A percentile compares a stretch with the other conserved stretches of the same genome.
phyloP scores from a whole-genome alignment of 2,329 filamentous ascomycete species.

The Apiospora sp. region DNA sequence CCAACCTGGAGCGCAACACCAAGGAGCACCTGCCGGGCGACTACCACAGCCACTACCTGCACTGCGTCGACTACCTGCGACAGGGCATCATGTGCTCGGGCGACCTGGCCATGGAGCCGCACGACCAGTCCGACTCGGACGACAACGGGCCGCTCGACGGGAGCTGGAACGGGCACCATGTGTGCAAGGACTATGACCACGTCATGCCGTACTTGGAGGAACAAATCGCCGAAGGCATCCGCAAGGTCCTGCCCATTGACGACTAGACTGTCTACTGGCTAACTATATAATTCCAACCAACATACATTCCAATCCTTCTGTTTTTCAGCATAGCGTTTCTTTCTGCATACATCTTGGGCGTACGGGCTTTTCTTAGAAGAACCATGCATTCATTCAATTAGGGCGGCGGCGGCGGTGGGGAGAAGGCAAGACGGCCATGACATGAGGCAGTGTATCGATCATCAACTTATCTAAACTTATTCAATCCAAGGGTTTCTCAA shows the following conservation, averaged over 20 bases:
- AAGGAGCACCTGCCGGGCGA: constrained; percentile 36
- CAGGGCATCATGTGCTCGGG: constrained; percentile 38
- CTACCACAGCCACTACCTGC: constrained; percentile 36
- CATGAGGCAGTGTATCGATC: background rate
- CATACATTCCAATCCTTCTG: too few species aligned
- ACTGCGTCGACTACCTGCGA: constrained; percentile 39
- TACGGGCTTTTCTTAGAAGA: background rate
- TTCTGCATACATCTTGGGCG: constrained; percentile 16
- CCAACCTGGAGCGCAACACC: constrained; percentile 34
- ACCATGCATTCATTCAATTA: background rate
- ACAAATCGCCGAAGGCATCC: constrained; percentile 30
- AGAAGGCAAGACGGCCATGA: background rate
- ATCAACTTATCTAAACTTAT: background rate
- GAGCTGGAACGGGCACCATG: constrained; percentile 36
- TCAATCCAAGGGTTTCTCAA: background rate
- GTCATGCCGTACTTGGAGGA: constrained; percentile 34
- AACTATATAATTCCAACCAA: too few species aligned
- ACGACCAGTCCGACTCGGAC: constrained; percentile 33
- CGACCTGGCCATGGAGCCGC: constrained; percentile 38
- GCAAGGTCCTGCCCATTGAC: constrained; percentile 32
- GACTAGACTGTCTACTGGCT: constrained; percentile 23
- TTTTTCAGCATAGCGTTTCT: constrained; percentile 13
- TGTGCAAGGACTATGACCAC: constrained; percentile 37
- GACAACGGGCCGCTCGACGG: constrained; percentile 36
- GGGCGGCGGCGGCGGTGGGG: background rate